These are phyloP conservation scores for Syzygium grande DNA, from an alignment of 345 rosid genomes.

Conservation along the genomic window DNA sequence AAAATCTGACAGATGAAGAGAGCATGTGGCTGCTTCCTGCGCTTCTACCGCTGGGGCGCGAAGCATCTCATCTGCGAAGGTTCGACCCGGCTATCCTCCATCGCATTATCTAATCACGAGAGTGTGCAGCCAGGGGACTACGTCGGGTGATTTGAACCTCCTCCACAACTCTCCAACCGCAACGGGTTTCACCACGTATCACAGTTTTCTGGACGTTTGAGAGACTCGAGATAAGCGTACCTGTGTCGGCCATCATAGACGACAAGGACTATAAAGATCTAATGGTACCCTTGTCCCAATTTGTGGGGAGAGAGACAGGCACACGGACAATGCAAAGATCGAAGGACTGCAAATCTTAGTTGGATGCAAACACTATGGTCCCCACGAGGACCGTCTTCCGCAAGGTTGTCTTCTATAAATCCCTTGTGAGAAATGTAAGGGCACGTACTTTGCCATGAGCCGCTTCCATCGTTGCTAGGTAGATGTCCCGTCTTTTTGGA, in stretches of 20 bases:
- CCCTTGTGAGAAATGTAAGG: not conserved
- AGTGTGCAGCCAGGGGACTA: not conserved
- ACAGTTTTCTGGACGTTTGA: not conserved
- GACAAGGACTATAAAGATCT: not conserved
- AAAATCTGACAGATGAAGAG: not conserved
- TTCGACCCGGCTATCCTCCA: not conserved
- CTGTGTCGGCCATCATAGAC: not conserved
- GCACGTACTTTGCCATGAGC: not conserved
- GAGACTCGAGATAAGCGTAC: not conserved
- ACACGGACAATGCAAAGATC: not conserved
- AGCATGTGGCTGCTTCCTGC: not conserved
- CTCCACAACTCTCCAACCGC: not conserved
- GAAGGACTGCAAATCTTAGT: not conserved
- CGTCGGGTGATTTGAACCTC: not conserved
- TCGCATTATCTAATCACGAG: not conserved
- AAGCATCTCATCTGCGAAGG: not conserved
- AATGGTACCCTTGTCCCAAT: not conserved
- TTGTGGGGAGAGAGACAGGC: not conserved
- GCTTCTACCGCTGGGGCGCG: not conserved
- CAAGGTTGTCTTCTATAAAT: not conserved
- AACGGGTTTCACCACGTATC: not conserved
- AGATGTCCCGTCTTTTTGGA: too few species aligned
- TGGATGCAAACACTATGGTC: not conserved
- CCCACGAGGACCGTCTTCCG: not conserved
- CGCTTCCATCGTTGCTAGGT: not conserved